Base-by-base conservation (phyloP, 202 grass and related monocot species). In the Schoenoplectus tabernaemontani region DNA sequence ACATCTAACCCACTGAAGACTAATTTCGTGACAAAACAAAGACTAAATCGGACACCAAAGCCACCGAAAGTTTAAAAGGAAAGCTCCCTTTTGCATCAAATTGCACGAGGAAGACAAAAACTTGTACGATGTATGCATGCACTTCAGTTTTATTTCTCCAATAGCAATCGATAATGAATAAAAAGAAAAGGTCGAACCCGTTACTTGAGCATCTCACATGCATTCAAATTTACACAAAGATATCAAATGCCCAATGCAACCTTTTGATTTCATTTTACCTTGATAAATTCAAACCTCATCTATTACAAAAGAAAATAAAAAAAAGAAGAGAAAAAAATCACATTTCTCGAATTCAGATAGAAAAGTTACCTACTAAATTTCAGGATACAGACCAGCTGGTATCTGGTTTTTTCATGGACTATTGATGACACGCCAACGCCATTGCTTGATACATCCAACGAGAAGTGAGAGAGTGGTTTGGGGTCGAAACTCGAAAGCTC, bases 361-460 rank as follows among this genome's bases (percentile, higher is more conserved):
- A 79, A n/a, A 44, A 80, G 41, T 54, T 36, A 33, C 71, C 71
- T 37, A 37, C 48, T 20, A 56, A 66, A 75, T 20, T 53, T 17
- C 41, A 46, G 39, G 4, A 30, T 30, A 71, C n/a, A 74, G 22
- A 73, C 23, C 5, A 50, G 39, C 59, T 12, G 57, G 26, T 51
- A 9, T 50, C 43, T 38, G 66, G 7, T n/a, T 65, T 51, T 56
- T 73, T 80, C 37, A 62, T 76, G 57, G 75, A 53, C 20, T 50
- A 50, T 9, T 50, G 20, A 57, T 77, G 34, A 48, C 43, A 60
- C 63, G 32, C 10, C 5, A 62, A 58, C 51, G n/a, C 56, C 81
- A 64, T 87, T 80, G 7, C 50, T 54, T 61, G 39, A 39, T 23
- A 59, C 58, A 75, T 22, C 84, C 59, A n/a, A n/a, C n/a, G n/a